Conservation (phyloP, 2,329 filamentous ascomycete genomes). For the Sporothrix schenckii region DNA sequence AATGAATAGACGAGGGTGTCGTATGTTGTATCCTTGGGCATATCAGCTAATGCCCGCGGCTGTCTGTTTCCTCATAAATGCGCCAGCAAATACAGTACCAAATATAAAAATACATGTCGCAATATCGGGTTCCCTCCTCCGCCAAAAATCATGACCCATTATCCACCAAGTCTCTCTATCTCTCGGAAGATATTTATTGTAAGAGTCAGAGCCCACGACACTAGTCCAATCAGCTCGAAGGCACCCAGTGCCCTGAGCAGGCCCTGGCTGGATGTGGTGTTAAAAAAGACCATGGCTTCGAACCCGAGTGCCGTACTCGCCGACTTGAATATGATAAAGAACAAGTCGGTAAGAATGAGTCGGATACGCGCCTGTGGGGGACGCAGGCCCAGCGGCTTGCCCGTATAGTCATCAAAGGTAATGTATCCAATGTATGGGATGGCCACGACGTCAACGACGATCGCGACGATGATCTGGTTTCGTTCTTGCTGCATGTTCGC, state of each 20-base stretch:
- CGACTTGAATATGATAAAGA: conserved; percentile 97
- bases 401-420: conserved; percentile 94
- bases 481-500: conserved; percentile 51
- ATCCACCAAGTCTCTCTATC: conserved; percentile 37
- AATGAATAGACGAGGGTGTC: conserved; percentile 17
- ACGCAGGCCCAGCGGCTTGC: conserved; percentile 86
- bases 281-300: conserved; percentile 38
- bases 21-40: background rate
- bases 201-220: conserved; percentile 38
- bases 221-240: conserved; percentile 38
- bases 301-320: conserved; percentile 79
- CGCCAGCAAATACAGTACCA: background rate
- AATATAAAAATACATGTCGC: background rate
- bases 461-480: conserved; percentile 82
- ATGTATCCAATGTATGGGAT: conserved; percentile 91
- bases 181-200: conserved; percentile 39
- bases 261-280: conserved; percentile 29
- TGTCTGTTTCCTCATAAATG: background rate
- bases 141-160: background rate
- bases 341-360: conserved; percentile 85
- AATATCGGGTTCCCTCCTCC: background rate
- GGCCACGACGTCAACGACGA: conserved; percentile 85
- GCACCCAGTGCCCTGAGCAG: conserved; percentile 36
- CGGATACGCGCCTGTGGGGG: conserved; percentile 82
- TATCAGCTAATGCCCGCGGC: background rate